Conservation (phyloP, 805 yeast genomes). For the Schizosaccharomyces japonicus region DNA sequence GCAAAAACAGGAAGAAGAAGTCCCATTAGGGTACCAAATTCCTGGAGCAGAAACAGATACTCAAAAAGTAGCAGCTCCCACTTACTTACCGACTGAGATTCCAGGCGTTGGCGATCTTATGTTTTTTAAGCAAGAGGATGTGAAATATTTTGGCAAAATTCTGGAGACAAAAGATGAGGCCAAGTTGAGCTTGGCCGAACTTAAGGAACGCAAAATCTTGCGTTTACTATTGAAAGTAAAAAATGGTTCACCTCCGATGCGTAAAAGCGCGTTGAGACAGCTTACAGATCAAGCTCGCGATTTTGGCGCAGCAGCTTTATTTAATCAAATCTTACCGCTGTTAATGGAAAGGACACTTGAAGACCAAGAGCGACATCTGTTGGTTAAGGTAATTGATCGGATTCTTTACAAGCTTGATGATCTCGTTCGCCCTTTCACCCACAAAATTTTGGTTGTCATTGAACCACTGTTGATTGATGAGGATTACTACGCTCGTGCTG, state of each 20-base stretch:
- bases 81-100: constrained; percentile 26
- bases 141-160: constrained; percentile 43
- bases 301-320: constrained; percentile 47
- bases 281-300: constrained; percentile 37
- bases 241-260: constrained; percentile 45
- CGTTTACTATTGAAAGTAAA: constrained; percentile 43
- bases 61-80: constrained; percentile 11
- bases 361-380: constrained; percentile 60
- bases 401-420: constrained; percentile 42
- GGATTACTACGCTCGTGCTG: constrained; percentile 46
- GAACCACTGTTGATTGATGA: constrained; percentile 65
- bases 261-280: constrained; percentile 47
- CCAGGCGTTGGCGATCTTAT: constrained; percentile 45
- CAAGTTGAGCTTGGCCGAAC: constrained; percentile 26
- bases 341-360: constrained; percentile 47
- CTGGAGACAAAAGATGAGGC: constrained; percentile 17
- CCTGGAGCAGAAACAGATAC: constrained; percentile 13
- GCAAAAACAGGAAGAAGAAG: constrained; percentile 27
- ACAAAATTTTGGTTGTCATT: constrained; percentile 44
- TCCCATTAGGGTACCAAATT: constrained; percentile 14
- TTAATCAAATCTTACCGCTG: constrained; percentile 52
- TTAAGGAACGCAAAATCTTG: constrained; percentile 36
- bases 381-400: constrained; percentile 54
- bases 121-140: constrained; percentile 48
- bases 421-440: constrained; percentile 45